Evolutionary conservation across 495 filamentous ascomycete genomes (phyloP), one percentile per base, ranked within the genome.

Genomic region (Penicillium egyptiacum): DNA sequence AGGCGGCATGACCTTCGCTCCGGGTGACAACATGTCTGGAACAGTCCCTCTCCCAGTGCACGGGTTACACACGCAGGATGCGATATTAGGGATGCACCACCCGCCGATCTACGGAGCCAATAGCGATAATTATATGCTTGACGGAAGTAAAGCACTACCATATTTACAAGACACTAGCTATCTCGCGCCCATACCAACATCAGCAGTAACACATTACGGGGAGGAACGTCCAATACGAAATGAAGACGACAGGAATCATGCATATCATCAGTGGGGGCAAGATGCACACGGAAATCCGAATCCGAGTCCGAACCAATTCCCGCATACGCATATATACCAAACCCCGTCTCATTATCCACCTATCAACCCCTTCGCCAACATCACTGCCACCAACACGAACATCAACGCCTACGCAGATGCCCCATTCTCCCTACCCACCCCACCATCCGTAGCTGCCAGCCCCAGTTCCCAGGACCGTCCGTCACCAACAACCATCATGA

Each of bases 211-310:
- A 50, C 47, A 37, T 50, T 23, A 35, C 19, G 20, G 26, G 28
- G 25, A 50, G n/a, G 33, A 40, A 16, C 37, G 33, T 19, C 11
- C 60, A 51, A 46, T 45, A 20, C 26, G 19, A 37, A 55, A 39
- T 23, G 45, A 46, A 19, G 26, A 61, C 12, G 20, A 58, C n/a
- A 30, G 33, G 17, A 3, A 42, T 40, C 50, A 44, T 28, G 20
- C 44, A 43, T 58, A 60, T 48, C 33, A 49, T 37, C 51, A 50
- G 17, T 63, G 59, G 62, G 47, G 59, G 62, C 39, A 39, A 30
- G 60, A 55, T 40, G 40, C 39, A 31, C 47, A 57, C 25, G 56
- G 52, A 3, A 58, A 48, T 20, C 16, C 45, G 7, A 58, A 51
- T 39, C 22, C 31, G 6, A 30, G 22, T 20, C 19, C 17, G 20